A percentile compares a stretch with the other conserved stretches of the same genome.
Conservation (phyloP, 805 yeast species). For the Starmerella tilneyi region DNA sequence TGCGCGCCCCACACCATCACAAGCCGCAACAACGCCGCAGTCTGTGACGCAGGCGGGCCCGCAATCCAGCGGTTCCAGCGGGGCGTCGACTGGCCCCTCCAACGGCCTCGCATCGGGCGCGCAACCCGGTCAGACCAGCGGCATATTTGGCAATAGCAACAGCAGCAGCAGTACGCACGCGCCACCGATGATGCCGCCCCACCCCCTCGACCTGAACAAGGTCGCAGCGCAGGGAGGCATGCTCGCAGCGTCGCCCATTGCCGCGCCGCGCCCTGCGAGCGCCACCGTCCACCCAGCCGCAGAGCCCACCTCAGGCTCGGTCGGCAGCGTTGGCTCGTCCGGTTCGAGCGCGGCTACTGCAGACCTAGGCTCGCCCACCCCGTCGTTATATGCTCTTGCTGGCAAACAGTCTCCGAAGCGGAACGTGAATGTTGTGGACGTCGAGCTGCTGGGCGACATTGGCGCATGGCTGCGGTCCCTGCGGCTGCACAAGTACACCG, state of each 20-base stretch:
- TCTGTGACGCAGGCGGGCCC: no score
- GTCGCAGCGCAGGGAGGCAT: no score
- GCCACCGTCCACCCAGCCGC: background rate
- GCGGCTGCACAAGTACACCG: constrained; percentile 89
- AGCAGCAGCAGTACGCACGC: background rate
- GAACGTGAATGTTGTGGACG: constrained; percentile 24
- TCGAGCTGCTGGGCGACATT: constrained; percentile 48
- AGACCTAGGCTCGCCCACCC: constrained; percentile 2
- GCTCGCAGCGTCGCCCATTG: background rate
- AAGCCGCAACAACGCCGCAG: background rate
- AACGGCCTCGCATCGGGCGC: background rate
- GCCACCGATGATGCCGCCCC: no score
- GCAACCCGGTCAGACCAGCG: background rate
- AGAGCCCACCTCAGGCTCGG: background rate
- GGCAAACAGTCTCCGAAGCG: constrained; percentile 7
- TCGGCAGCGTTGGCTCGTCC: background rate
- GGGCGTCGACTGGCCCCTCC: no score
- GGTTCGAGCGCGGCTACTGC: background rate
- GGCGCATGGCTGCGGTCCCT: constrained; percentile 88
- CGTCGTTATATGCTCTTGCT: background rate
- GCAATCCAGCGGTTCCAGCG: no score
- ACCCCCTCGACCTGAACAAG: background rate
- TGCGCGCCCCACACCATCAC: background rate
- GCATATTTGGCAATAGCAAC: background rate
- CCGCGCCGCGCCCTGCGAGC: background rate